Base-by-base conservation (phyloP, 2,329 filamentous ascomycete genomes). In the Pleoardoris graminearum region DNA sequence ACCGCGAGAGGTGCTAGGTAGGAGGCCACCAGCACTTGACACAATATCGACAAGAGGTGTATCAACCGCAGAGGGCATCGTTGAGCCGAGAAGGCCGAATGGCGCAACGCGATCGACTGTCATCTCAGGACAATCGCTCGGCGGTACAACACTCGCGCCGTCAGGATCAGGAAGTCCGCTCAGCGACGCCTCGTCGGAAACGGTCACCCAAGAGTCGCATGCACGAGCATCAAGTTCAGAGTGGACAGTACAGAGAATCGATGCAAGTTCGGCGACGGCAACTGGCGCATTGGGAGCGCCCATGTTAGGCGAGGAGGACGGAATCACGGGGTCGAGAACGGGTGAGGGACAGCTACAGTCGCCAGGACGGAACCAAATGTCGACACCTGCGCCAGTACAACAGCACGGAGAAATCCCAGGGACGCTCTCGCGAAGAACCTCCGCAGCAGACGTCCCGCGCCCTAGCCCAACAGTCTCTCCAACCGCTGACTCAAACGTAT, bases 21-120 rank as follows among this genome's bases (percentile, higher is more conserved):
- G 45, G 47, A 50, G 54, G 25, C 50, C 42, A 42, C 52, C 37
- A 30, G 49, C 55, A 21, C 43, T 48, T 27, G 48, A 47, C 17
- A 44, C 25, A 53, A 29, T 29, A 42, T 49, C 38, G 25, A 21
- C 53, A 48, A 48, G 45, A 29, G 32, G 39, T 14, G 47, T 51
- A 49, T 50, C 51, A 12, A 48, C 45, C 33, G 22, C 14, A 10
- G n/a, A 17, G 19, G 22, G 12, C 7, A 5, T 17, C 14, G 11
- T 14, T 4, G 21, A 8, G 7, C 16, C 21, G 12, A 25, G 22
- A 19, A 27, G 19, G 21, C 12, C 32, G 23, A 46, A 30, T 25
- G 30, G 10, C 14, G 25, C 41, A 43, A 22, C 48, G 30, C 30
- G 54, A 46, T 19, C 50, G 23, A 11, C 22, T 38, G 23, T 21